Base-by-base conservation (phyloP, 2,329 filamentous ascomycete genomes). In the Arthrobotrys pseudoclavata region DNA sequence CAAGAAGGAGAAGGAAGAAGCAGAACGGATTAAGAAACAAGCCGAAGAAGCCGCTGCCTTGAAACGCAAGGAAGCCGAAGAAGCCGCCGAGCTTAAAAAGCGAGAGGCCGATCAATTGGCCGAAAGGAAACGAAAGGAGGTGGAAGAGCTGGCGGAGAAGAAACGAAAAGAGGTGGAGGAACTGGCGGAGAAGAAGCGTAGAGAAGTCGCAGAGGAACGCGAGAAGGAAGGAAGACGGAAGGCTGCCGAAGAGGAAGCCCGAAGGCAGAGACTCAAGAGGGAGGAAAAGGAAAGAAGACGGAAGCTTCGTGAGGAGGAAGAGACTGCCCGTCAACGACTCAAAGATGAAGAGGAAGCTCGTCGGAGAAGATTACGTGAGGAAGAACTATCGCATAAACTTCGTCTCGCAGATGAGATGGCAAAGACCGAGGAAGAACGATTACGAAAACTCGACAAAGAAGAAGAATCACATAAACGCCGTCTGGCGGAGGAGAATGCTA, bases 1-100 rank as follows among this genome's bases (percentile, higher is more conserved):
- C 22, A 67, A 29, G 31, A 68, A 60, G 34, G 63, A 78, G 18
- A 68, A 29, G 42, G 40, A 61, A 26, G 74, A 68, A 24, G 74
- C 74, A 12, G 63, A 71, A 20, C 42, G 52, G 40, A 40, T 89
- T 60, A 91, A 95, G 40, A 94, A 97, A 55, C 89, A 91, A 77
- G 92, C 94, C 82, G 96, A 98, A 85, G 88, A 92, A 79, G 94
- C 94, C 2, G 98, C 97, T 85, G 98, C 98, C 84, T 85, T 97
- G 84, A 91, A 95, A 45, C 98, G 40, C 0, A 95, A 98, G 80
- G 93, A 97, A 57, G 92, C 87, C 5, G 86, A 87, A 55, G 86
- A 89, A n/a, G 88, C 90, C 5, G 88, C 92, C 48, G 89, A 92
- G 29, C 87, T 89, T 61, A 91, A 95, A 42, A 94, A 97, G 57